Conservation (phyloP, 1,284 basidiomycete genomes). For the Sporisorium iseilematis-ciliati region DNA sequence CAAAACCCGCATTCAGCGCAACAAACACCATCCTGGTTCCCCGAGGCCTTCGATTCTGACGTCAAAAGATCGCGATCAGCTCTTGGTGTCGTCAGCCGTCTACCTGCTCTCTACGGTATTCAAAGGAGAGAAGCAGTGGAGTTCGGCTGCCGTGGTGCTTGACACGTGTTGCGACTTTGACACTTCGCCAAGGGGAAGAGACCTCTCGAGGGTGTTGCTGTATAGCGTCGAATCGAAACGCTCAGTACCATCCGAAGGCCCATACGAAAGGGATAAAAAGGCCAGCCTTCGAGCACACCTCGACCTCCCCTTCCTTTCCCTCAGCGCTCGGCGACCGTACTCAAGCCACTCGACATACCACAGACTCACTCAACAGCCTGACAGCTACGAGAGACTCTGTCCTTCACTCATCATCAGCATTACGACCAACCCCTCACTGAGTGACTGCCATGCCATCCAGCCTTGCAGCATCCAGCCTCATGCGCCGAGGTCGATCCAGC, state of each 20-base stretch:
- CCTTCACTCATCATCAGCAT: background rate
- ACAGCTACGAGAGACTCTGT: background rate
- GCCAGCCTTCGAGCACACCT: background rate
- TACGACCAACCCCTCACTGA: too few relatives aligned
- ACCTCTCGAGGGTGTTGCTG: background rate
- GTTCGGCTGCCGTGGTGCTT: background rate
- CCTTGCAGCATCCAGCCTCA: slow-evolving; percentile 18
- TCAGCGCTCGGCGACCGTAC: background rate
- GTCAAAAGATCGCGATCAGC: background rate
- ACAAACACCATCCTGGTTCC: background rate
- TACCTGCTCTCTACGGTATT: background rate
- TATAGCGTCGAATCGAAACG: background rate
- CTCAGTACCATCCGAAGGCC: background rate
- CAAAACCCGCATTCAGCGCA: background rate
- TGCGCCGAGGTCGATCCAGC: slow-evolving; percentile 19
- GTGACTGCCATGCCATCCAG: slow-evolving; percentile 7
- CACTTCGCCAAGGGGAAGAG: too few relatives aligned
- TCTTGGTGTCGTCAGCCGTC: background rate
- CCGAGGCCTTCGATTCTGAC: background rate
- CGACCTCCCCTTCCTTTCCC: background rate
- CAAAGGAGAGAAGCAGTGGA: too few relatives aligned
- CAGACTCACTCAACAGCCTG: background rate
- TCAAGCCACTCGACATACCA: background rate
- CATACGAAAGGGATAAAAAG: background rate
- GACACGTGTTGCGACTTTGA: background rate